Evolutionary conservation across 768 basidiomycete species (phyloP), one percentile per base, ranked within the genome.

Genomic region (Tremella mesenterica): DNA sequence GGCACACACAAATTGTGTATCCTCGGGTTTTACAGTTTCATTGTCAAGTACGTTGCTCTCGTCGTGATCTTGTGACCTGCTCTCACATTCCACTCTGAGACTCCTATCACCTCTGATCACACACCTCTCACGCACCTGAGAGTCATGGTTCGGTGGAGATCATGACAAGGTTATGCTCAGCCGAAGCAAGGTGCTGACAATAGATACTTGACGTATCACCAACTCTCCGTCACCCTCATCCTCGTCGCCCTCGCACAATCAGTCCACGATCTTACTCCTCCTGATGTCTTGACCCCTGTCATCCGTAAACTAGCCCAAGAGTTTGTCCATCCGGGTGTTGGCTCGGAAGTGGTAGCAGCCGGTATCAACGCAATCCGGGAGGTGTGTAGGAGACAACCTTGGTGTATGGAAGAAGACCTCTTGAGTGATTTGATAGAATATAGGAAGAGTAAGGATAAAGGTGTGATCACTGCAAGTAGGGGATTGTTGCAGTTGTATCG

Each of bases 271-370:
- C 80, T 93, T 44, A 95, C 91, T 0, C 95, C 92, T 1, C 93
- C 93, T 0, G 92, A 96, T 67, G 88, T 80, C 3, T 77, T 99
- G 5, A 83, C 81, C 3, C 95, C 95, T 12, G 86, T 92, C 41
- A 77, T 99, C 52, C 80, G 82, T 45, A 99, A 97, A 74, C 76
- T 99, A 53, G 91, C 92, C 0, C 82, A 85, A 64, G 93, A 99
- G 69, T 99, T 97, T 61, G 86, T 99, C 1, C 92, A 97, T 72
- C 92, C 93, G 0, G 95, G 95, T 44, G 95, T 97, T 2, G 88
- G 88, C 1, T 82, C 85, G 62, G 91, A 96, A 73, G 90, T 97
- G 64, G 86, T 96, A 57, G 84, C 92, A 1, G 95, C 93, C 0
- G 95, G 95, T n/a, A 76, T 99, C 58, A 99, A 99, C 72, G 81